Base-by-base conservation (phyloP, 2,329 filamentous ascomycete genomes). In the Diplodia intermedia region DNA sequence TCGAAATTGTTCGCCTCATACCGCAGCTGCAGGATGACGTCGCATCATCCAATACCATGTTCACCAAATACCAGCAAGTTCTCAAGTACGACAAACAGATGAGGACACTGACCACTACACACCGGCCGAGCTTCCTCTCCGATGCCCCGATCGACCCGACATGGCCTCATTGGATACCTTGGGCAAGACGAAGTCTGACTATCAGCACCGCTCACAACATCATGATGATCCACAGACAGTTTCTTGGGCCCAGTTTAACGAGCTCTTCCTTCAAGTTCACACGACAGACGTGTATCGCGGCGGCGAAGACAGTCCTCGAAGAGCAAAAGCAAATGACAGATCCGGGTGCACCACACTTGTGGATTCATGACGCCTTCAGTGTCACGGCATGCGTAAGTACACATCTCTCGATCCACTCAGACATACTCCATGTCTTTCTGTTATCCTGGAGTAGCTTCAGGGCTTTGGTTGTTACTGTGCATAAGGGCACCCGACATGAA, bases 161-260 rank as follows among this genome's bases (percentile, higher is more conserved):
- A 4, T 82, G 81, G 80, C 81, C 81, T 9, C 71, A 70, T 29
- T 82, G 80, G 73, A 74, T 80, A 1, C 73, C 71, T 1, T 82
- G 80, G 80, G 80, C 79, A 1, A 74, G 79, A 66, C 75, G 77
- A 52, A 73, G 79, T 33, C 72, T 81, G 18, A 76, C 79, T 9
- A 78, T 81, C 18, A 80, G 79, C 33, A 73, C 75, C 11, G 76
- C 77, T 9, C 81, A 83, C 49, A 82, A 83, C 68, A 77, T 81
- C n/a, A 82, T 83, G 69, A 82, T 82, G 81, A 76, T 81, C 5
- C 79, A 82, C 65, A 76, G 82, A 53, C 79, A 77, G 49, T 82
- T 82, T 65, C 71, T 82, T 2, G 79, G 79, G 49, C 72, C 76
- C 50, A 81, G 80, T 60, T 82, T 82, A 69, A 79, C 77, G 3